Base-by-base conservation (phyloP, 2,329 filamentous ascomycete genomes). In the Alternaria metachromatica region DNA sequence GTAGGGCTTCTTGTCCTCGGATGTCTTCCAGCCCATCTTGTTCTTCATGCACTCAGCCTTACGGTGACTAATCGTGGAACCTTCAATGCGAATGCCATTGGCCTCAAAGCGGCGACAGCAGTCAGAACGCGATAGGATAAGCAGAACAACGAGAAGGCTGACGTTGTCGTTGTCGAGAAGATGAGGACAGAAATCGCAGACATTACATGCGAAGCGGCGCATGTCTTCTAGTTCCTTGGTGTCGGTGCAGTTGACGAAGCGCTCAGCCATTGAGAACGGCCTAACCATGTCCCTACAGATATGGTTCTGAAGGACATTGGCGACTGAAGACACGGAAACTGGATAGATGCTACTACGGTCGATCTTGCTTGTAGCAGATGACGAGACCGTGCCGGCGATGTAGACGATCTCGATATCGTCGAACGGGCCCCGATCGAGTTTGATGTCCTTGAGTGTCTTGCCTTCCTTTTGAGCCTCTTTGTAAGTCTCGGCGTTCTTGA, bases 331-430 rank as follows among this genome's bases (percentile, higher is more conserved):
- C 8, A 79, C 77, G 4, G 74, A 76, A 7, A 80, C 73, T 0
- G 77, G 78, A 51, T 80, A 80, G 41, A 75, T 80, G 25, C 64
- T 71, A 9, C 73, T 69, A 12, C 78, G 76, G 43, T 78, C 69
- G 37, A 80, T 76, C 37, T 67, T 71, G 55, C 74, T 77, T 0
- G 78, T 80, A 13, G 78, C 77, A 10, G 74, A 75, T 5, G 78
- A 78, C 4, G 76, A 78, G 11, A 80, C 78, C 3, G 78, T 80
- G 21, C 78, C 78, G 6, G 78, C 73, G 44, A 80, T 78, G 56
- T 78, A 80, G 53, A 80, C 78, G 56, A 80, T 76, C 57, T 80
- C 78, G 23, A 80, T 79, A 15, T 79, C 76, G 48, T 80, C 78
- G 48, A 71, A 80, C 1, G 78, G 78, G 5, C 76, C 77, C 45